phyloP scores from a whole-genome alignment of 2,329 filamentous ascomycete species.

The Arthroderma sp. region DNA sequence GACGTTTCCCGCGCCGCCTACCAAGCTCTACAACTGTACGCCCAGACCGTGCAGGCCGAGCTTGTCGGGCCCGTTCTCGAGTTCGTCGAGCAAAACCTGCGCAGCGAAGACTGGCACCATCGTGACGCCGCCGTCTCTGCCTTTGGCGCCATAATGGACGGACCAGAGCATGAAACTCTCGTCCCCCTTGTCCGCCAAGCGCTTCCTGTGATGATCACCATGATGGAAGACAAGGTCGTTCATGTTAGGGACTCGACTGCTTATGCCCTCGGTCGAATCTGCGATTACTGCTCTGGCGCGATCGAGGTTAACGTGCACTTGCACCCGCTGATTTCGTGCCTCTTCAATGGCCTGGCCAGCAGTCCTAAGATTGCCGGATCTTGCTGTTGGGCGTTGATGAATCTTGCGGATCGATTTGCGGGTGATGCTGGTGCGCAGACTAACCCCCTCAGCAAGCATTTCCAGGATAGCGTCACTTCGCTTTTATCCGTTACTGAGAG shows the following conservation, averaged over 20 bases:
- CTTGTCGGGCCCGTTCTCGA: slow-evolving; percentile 76
- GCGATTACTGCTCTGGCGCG: slow-evolving; percentile 79
- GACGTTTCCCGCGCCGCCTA: slow-evolving; percentile 91
- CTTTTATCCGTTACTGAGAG: slow-evolving; percentile 77
- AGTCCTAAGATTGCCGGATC: slow-evolving; percentile 95
- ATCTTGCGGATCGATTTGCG: slow-evolving; percentile 88
- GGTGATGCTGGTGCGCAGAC: slow-evolving; percentile 65
- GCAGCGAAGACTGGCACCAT: slow-evolving; percentile 84
- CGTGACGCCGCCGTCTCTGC: slow-evolving; percentile 93
- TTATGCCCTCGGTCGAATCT: slow-evolving; percentile 90
- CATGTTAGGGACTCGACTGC: slow-evolving; percentile 94
- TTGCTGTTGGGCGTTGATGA: slow-evolving; percentile 99
- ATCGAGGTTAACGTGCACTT: slow-evolving; percentile 79
- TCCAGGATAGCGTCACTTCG: slow-evolving; percentile 79
- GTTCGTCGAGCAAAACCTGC: slow-evolving; percentile 86
- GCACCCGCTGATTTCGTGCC: slow-evolving; percentile 68
- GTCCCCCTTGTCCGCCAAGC: slow-evolving; percentile 94
- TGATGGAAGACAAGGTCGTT: slow-evolving; percentile 79
- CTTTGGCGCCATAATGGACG: slow-evolving; percentile 98
- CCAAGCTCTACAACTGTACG: slow-evolving; percentile 89
- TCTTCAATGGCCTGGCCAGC: slow-evolving; percentile 81
- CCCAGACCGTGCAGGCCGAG: slow-evolving; percentile 74
- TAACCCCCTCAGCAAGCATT: slow-evolving; percentile 82
- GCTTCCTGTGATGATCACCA: slow-evolving; percentile 77
- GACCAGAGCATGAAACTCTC: slow-evolving; percentile 81